phyloP scores from a whole-genome alignment of 805 yeast species.

The Wilhelminamyces savonicus region DNA sequence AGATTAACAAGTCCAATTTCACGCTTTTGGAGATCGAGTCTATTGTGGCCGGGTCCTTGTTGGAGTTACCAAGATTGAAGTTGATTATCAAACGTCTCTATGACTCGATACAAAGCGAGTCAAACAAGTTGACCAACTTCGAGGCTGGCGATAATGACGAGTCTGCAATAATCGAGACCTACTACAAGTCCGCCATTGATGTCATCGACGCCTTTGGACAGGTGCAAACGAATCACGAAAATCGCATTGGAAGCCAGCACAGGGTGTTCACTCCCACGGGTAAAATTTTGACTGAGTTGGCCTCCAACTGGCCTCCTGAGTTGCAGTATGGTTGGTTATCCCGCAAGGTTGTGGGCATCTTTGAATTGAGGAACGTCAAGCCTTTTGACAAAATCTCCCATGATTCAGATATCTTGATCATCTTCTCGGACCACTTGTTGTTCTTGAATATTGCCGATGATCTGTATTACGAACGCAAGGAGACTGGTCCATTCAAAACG shows the following conservation, averaged over 20 bases:
- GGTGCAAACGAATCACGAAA: slow-evolving; percentile 1
- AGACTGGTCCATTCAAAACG: slow-evolving; percentile 17
- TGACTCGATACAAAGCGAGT: slow-evolving; percentile 41
- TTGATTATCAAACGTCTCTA: slow-evolving; percentile 59
- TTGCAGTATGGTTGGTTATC: slow-evolving; percentile 85
- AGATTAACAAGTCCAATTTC: slow-evolving; percentile 24
- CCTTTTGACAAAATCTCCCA: slow-evolving; percentile 7
- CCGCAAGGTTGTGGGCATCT: slow-evolving; percentile 77
- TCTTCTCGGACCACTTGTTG: slow-evolving; percentile 76
- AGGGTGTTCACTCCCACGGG: slow-evolving; percentile 89
- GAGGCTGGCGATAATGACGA: slow-evolving; percentile 18
- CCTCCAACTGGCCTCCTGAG: slow-evolving; percentile 81
- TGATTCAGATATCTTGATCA: slow-evolving; percentile 49
- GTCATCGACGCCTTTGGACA: slow-evolving; percentile 78
- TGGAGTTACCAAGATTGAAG: slow-evolving; percentile 67
- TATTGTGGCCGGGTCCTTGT: slow-evolving; percentile 54
- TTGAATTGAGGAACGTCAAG: slow-evolving; percentile 29
- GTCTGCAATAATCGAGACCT: slow-evolving; percentile 24
- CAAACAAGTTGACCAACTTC: slow-evolving; percentile 10
- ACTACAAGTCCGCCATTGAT: slow-evolving; percentile 48
- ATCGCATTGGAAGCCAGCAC: slow-evolving; percentile 3
- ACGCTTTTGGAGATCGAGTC: slow-evolving; percentile 28
- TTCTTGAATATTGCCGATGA: slow-evolving; percentile 52
- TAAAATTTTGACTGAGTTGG: slow-evolving; percentile 75
- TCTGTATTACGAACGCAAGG: slow-evolving; percentile 21